Base-by-base conservation (phyloP, 2,329 filamentous ascomycete genomes). In the Magnaporthiopsis incrustans region DNA sequence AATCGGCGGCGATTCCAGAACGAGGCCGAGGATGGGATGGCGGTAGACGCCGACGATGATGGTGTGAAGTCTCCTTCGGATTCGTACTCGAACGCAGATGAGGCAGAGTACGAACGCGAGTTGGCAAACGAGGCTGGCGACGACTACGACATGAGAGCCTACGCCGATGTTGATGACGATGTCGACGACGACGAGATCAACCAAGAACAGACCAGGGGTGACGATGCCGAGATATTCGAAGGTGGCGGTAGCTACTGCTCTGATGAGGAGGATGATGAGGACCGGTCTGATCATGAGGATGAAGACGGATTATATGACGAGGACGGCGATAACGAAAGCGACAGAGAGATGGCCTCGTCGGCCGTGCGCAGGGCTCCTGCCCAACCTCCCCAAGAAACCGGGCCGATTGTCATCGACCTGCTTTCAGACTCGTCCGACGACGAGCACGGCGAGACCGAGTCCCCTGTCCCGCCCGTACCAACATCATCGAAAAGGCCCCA, bases 351-450 rank as follows among this genome's bases (percentile, higher is more conserved):
- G 14, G 25, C 60, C 61, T 61, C 64, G 30, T 35, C 59, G 58
- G 27, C 30, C 44, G 22, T 35, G 26, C 22, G 18, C 30, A 57
- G 61, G 25, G n/a, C 57, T 27, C 63, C 60, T 27, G 61, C 62
- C 25, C 30, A 53, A 25, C 61, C 64, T 53, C 25, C 59, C 14
- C 62, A 44, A 30, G 33, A 60, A 58, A 65, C 35, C 38, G 63
- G 65, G 3, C 78, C 78, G 1, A 74, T 81, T 4, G 74, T 82
- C 25, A 82, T 83, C 65, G 76, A 76, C 63, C 68, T 83, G 12
- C 71, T 82, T 4, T 81, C 80, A 0, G 78, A 82, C 64, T 79
- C 77, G 2, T 79, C 81, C 38, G 74, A 76, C 59, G 73, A 77
- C 12, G 62, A 63, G 25, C 26, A 57, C 32, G 53, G 44, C 8